Evolutionary conservation across 345 rosid genomes (phyloP), one percentile per base, ranked within the genome.

Genomic region (Reutealis trisperma): DNA sequence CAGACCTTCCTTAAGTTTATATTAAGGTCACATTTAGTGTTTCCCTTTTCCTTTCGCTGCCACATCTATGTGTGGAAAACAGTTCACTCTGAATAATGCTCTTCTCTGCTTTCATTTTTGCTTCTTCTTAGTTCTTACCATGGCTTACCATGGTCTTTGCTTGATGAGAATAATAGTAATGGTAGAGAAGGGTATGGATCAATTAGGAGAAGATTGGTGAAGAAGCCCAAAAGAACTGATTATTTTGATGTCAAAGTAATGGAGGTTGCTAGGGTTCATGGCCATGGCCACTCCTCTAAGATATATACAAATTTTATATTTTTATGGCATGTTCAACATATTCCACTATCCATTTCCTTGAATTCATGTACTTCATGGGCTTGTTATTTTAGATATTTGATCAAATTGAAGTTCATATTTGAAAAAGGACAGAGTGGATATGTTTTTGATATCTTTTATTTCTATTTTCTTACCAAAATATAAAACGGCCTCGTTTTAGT

Each of bases 181-280:
- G 85, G 78, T 52, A 83, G 45, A 42, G 45, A 5, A 0, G 45
- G 87, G 78, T 85, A 75, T 79, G 93, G 94, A 44, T 82, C 88
- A 52, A 13, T 93, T 81, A 90, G 97, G 85, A 90, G 93, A 83
- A 86, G 98, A 79, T 78, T 96, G 6, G 86, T 81, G 77, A 93
- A 89, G 89, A 96, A 83, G 79, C 89, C 90, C 8, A 90, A 81
- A 73, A 87, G 94, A 85, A 87, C 70, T 67, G 92, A 96, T 81
- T 93, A 96, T 82, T 87, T 96, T 70, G 98, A 96, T 82, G 99
- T 93, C 70, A 97, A 93, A 87, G 94, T 98, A 61, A 92, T 95
- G 99, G 98, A 90, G 79, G 81, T 95, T 83, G 89, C 90, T 63
- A 90, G 89, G 78, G 85, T 87, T 84, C 89, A 80, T 76, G 80